These are phyloP conservation scores for Glutinoglossum americanum DNA, from an alignment of 495 filamentous ascomycete species.

Conservation along the genomic window DNA sequence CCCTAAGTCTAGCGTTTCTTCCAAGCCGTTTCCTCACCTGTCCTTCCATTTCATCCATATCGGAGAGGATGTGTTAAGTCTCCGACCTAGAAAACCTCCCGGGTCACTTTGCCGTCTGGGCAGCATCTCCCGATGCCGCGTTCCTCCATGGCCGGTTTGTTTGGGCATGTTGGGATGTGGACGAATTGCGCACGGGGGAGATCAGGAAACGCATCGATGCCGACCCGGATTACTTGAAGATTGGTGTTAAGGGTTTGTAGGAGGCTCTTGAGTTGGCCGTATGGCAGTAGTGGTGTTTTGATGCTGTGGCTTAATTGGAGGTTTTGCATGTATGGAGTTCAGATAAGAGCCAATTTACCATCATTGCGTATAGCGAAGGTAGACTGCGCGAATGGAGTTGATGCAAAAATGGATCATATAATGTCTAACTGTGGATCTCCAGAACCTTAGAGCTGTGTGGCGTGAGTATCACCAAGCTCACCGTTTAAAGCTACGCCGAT, in stretches of 20 bases:
- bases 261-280: neutral
- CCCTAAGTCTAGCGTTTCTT: neutral
- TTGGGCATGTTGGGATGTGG: constrained; percentile 30
- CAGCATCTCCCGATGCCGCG: constrained; percentile 23
- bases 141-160: constrained; percentile 30
- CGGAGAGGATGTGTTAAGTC: no score
- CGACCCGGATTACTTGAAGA: neutral
- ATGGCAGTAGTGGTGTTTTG: neutral
- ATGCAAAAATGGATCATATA: no score
- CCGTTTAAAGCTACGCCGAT: no score
- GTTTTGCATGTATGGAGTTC: neutral
- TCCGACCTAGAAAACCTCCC: constrained; percentile 19
- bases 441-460: no score
- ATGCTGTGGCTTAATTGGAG: neutral
- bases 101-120: constrained; percentile 28
- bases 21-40: neutral
- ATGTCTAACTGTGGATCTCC: no score
- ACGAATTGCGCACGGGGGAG: constrained; percentile 22
- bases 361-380: no score
- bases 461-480: no score
- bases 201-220: constrained; percentile 5
- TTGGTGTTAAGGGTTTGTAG: neutral
- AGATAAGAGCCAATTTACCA: no score
- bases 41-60: neutral
- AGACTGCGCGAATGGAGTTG: no score